A percentile compares a stretch with the other conserved stretches of the same genome.
Conservation (phyloP, 441 rosid genomes). For the Erodium texanum region DNA sequence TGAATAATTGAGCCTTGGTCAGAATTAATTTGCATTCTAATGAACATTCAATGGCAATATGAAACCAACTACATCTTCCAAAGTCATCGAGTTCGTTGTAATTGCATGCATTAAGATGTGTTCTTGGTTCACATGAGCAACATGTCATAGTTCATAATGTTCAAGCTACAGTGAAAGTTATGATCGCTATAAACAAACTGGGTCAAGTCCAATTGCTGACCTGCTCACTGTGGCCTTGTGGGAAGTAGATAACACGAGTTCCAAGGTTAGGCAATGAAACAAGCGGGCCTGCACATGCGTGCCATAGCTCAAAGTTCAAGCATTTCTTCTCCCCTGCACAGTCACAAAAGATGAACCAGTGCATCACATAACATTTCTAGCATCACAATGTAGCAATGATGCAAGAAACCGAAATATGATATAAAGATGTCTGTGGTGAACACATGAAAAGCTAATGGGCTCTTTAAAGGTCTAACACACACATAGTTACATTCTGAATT, state of each 20-base stretch:
- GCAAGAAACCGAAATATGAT: neutral
- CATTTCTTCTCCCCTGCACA: constrained; percentile 77
- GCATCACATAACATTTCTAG: neutral
- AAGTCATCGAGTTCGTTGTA: neutral
- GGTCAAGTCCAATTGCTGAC: constrained; percentile 24
- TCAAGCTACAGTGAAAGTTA: too few species aligned
- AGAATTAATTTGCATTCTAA: neutral
- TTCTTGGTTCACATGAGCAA: neutral
- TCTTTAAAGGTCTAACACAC: neutral
- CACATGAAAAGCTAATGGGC: neutral
- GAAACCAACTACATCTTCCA: neutral
- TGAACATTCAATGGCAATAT: neutral
- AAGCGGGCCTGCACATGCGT: constrained; percentile 99
- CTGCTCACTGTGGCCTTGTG: constrained; percentile 99
- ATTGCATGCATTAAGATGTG: neutral
- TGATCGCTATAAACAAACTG: neutral
- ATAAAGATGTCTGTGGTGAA: neutral
- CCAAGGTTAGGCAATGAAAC: constrained; percentile 88
- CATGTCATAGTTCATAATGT: neutral
- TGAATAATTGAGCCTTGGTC: neutral
- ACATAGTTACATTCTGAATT: neutral
- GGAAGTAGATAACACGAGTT: constrained; percentile 94
- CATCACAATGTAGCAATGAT: neutral
- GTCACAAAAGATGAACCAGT: constrained; percentile 4
- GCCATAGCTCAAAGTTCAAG: constrained; percentile 96